Evolutionary conservation across 2,329 filamentous ascomycete species (phyloP).

Genomic region (Exophiala lecanii-corni): DNA sequence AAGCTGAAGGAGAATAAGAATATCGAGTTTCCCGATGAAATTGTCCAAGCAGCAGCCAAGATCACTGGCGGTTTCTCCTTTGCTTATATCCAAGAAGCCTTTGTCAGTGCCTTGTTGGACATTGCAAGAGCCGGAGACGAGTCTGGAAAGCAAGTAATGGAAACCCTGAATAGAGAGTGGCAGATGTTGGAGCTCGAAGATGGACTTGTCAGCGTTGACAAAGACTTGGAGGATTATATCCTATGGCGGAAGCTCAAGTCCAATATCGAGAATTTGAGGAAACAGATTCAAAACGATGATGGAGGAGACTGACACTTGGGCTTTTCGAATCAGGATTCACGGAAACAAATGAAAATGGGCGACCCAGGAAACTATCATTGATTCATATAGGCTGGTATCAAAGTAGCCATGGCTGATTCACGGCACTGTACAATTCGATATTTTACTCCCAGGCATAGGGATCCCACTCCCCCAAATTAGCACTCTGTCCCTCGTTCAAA

Average conservation of each 20-base stretch:
- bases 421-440: too few species aligned
- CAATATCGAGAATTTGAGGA: conserved; percentile 39
- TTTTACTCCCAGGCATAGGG: conserved; percentile 16
- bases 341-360: too few species aligned
- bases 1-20: conserved; percentile 23
- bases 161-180: conserved; percentile 9
- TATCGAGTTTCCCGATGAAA: conserved; percentile 39
- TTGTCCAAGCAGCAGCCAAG: conserved; percentile 37
- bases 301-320: too few species aligned
- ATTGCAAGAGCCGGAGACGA: conserved; percentile 25
- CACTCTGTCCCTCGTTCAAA: conserved; percentile 53
- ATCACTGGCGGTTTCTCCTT: conserved; percentile 44
- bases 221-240: conserved; percentile 35
- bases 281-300: conserved; percentile 36
- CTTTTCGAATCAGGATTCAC: too few species aligned
- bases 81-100: conserved; percentile 44
- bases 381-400: too few species aligned
- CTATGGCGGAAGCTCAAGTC: conserved; percentile 41
- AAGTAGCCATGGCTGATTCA: too few species aligned
- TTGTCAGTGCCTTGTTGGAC: conserved; percentile 37
- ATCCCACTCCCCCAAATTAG: conserved; percentile 34
- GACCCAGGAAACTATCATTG: too few species aligned
- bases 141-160: not conserved
- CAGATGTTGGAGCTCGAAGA: conserved; percentile 15
- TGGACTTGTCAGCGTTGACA: conserved; percentile 12